Base-by-base conservation (phyloP, 192 early-diverging fungal genomes). In the Backusella westeae region DNA sequence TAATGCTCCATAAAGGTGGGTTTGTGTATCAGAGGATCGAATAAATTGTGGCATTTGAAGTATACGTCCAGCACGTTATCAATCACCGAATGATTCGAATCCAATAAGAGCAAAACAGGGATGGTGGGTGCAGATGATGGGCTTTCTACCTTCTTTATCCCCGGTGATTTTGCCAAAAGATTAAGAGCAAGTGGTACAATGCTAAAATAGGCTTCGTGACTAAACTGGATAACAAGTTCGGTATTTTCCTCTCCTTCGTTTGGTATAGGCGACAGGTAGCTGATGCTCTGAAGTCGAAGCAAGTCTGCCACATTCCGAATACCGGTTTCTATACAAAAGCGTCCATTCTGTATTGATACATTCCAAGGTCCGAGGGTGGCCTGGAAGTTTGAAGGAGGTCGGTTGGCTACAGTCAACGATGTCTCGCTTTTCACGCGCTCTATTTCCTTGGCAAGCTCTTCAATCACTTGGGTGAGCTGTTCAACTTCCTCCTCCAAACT, bases 1-100 rank as follows among this genome's bases (percentile, higher is more conserved):
- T 63, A 63, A 23, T 63, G 9, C 4, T 63, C 26, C 56, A 63
- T 63, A 63, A 63, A 63, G 9, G 56, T 63, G 4, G 56, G 23
- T 63, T 63, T 63, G 56, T 63, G 56, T 29, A 63, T 15, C 56
- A 63, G 23, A 63, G 56, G 56, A 15, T 63, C 56, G 56, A 63
- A 63, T 63, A 26, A 4, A 32, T 63, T 63, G 26, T 63, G 56
- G 12, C 56, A 63, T 26, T 63, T 63, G 21, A 63, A 63, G 56
- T 63, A 63, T 14, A 63, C 56, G 29, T 63, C 56, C 21, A 63
- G 10, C 12, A 63, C 23, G 26, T 26, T 63, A 63, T 29, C 23
- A 63, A 63, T 29, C 9, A 63, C 9, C 9, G 56, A 19, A 5
- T n/a, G 56, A 63, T 29, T 63, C 7, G 56, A 63, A 63, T 63